Conservation (phyloP, 2,329 filamentous ascomycete species). For the Diatrype stigma region DNA sequence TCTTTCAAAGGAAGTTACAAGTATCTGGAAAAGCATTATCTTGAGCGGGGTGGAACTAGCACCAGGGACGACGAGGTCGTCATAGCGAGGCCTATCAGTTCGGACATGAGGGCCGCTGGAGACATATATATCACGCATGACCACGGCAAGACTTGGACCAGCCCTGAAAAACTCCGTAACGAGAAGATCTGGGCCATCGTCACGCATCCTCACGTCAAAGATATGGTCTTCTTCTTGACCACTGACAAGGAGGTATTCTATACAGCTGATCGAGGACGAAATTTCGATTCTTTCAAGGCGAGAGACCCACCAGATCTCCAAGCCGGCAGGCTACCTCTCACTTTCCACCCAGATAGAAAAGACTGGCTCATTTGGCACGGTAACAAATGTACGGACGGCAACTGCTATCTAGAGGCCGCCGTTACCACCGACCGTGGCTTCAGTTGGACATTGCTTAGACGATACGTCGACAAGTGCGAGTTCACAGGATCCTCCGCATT, state of each 20-base stretch:
- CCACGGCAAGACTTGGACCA: conserved; percentile 83
- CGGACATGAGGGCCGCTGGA: conserved; percentile 39
- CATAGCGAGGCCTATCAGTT: conserved; percentile 47
- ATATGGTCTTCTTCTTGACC: conserved; percentile 84
- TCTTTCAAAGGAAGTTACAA: conserved; percentile 57
- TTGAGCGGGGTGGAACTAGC: conserved; percentile 69
- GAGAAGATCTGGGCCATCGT: conserved; percentile 68
- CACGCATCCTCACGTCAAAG: conserved; percentile 76
- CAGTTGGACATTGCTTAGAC: conserved; percentile 70
- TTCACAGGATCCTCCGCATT: conserved; percentile 69
- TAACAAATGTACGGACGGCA: conserved; percentile 56
- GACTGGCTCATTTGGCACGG: conserved; percentile 95
- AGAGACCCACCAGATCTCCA: conserved; percentile 47
- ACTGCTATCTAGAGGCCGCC: conserved; percentile 71
- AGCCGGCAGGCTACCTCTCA: conserved; percentile 44
- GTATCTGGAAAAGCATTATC: conserved; percentile 61
- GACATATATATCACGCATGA: conserved; percentile 73
- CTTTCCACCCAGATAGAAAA: conserved; percentile 79
- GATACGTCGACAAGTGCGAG: conserved; percentile 76
- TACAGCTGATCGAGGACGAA: conserved; percentile 72
- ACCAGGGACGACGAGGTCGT: conserved; percentile 67
- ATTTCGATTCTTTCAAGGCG: conserved; percentile 69
- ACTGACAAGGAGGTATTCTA: conserved; percentile 64
- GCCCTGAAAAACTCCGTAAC: conserved; percentile 57
- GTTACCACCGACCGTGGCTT: conserved; percentile 76